Conservation (phyloP, 148 eudicot species). For the Camellia japonica region DNA sequence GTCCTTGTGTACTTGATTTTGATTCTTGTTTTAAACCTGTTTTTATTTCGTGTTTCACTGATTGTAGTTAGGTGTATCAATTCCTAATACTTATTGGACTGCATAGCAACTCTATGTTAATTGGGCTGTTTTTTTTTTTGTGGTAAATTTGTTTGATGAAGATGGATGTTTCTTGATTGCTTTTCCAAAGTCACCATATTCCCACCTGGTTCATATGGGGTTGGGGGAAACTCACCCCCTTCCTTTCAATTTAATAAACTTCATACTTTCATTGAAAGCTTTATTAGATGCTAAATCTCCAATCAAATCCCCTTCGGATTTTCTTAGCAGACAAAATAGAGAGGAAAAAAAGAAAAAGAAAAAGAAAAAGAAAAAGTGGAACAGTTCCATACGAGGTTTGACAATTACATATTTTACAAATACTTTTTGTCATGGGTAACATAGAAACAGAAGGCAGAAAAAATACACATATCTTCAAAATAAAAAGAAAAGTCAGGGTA, state of each 20-base stretch:
- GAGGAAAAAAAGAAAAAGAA: too few species aligned
- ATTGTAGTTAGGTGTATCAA: too few species aligned
- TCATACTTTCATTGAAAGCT: neutral
- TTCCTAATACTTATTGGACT: neutral
- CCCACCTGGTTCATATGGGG: neutral
- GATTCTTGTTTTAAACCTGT: too few species aligned
- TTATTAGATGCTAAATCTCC: neutral
- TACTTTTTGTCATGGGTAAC: too few species aligned
- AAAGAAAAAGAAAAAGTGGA: too few species aligned
- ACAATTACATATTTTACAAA: too few species aligned
- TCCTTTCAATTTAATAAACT: neutral
- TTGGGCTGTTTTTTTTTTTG: too few species aligned
- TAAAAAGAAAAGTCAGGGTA: neutral
- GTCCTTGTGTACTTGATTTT: too few species aligned
- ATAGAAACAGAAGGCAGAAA: neutral
- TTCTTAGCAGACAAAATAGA: too few species aligned
- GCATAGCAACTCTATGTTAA: too few species aligned
- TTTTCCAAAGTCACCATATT: neutral
- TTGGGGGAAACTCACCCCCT: neutral
- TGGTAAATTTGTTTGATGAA: neutral
- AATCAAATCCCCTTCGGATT: too few species aligned
- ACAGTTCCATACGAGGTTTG: too few species aligned
- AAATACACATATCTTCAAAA: neutral
- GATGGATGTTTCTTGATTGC: neutral
- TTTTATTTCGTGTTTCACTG: neutral